These are phyloP conservation scores for Caryocar brasiliense DNA, from an alignment of 441 rosid genomes.

Conservation along the genomic window DNA sequence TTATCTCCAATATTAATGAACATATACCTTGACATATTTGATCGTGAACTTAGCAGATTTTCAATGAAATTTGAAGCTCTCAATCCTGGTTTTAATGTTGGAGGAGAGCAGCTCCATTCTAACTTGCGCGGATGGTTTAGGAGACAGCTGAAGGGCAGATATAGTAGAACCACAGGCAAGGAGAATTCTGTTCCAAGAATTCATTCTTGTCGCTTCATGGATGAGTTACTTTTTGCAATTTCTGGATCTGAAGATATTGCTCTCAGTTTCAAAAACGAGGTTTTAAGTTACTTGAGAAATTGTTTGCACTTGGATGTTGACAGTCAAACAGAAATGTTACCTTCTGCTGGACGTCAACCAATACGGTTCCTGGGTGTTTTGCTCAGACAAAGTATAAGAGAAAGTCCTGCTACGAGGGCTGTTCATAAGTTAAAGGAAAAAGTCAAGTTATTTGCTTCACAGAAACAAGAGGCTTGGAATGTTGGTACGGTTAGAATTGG, in stretches of 20 bases:
- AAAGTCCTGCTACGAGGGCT: conserved; percentile 56
- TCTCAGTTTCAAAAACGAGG: conserved; percentile 42
- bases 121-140: conserved; percentile 77
- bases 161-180: conserved; percentile 9
- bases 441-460: conserved; percentile 52
- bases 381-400: conserved; percentile 44
- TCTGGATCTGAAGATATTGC: conserved; percentile 64
- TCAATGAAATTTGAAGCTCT: conserved; percentile 79
- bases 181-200: conserved; percentile 34
- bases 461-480: conserved; percentile 80
- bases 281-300: conserved; percentile 38
- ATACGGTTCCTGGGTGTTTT: conserved; percentile 64
- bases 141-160: conserved; percentile 58
- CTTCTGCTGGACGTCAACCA: conserved; percentile 38
- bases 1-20: conserved; percentile 71
- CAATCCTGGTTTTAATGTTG: conserved; percentile 17
- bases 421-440: conserved; percentile 89
- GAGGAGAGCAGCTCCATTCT: conserved; percentile 30
- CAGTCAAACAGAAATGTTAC: conserved; percentile 30
- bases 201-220: conserved; percentile 71
- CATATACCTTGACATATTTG: conserved; percentile 69
- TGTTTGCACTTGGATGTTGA: conserved; percentile 44
- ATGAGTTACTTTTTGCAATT: conserved; percentile 70
- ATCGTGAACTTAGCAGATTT: conserved; percentile 58
- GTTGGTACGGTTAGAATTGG: conserved; percentile 71